Evolutionary conservation across 2,329 filamentous ascomycete species (phyloP).

Genomic region (Aspergillus sp.): DNA sequence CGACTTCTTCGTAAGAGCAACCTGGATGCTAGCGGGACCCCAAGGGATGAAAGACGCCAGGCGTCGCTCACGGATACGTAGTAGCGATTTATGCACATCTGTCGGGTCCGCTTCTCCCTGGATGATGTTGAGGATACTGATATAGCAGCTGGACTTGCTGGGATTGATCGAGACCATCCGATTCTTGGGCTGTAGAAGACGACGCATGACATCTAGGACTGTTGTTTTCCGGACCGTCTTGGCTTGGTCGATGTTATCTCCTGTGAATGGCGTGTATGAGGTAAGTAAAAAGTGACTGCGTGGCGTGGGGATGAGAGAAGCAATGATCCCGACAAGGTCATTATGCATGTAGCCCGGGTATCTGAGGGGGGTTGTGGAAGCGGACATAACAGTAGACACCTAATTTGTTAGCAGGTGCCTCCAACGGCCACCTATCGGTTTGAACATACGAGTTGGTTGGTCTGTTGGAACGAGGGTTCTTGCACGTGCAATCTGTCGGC

Average conservation of each 20-base stretch:
- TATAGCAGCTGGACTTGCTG: constrained; percentile 97
- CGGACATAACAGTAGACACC: constrained; percentile 97
- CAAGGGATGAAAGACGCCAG: constrained; percentile 97
- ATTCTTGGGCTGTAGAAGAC: constrained; percentile 95
- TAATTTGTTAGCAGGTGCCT: constrained; percentile 30
- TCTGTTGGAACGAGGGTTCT: constrained; percentile 94
- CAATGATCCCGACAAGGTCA: constrained; percentile 93
- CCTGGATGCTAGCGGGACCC: constrained; percentile 97
- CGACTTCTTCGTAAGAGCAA: constrained; percentile 92
- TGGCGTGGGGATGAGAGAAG: constrained; percentile 92
- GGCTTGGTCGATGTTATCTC: constrained; percentile 92
- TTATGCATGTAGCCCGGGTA: constrained; percentile 99
- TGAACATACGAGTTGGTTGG: constrained; percentile 77
- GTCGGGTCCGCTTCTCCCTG: constrained; percentile 98
- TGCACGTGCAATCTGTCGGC: constrained; percentile 93
- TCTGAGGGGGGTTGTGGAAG: constrained; percentile 90
- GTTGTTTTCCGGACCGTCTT: constrained; percentile 98
- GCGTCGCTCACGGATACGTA: constrained; percentile 90
- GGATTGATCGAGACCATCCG: constrained; percentile 97
- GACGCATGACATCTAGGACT: constrained; percentile 94
- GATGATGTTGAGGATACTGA: constrained; percentile 97
- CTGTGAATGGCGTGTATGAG: constrained; percentile 95
- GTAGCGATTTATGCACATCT: constrained; percentile 94
- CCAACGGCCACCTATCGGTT: not conserved
- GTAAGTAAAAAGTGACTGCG: constrained; percentile 98